phyloP scores from a whole-genome alignment of 164 flowering plant genomes.

The Aristolochia fimbriata region DNA sequence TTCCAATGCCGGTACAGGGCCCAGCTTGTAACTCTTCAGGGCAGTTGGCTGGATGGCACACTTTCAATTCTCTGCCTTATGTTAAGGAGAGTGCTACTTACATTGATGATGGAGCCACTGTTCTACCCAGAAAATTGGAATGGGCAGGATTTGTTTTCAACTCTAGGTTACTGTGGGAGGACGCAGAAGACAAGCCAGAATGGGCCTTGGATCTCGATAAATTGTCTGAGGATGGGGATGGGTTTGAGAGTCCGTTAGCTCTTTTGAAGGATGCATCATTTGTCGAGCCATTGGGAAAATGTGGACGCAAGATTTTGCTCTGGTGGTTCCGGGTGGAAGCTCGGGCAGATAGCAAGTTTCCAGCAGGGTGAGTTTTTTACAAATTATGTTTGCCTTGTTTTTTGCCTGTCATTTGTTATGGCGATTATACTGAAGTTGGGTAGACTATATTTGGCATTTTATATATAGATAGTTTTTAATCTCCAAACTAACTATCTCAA shows the following conservation, averaged over 20 bases:
- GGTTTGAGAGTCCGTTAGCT: constrained; percentile 63
- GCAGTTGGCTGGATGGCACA: constrained; percentile 80
- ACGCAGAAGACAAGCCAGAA: constrained; percentile 52
- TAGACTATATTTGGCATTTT: too few relatives aligned
- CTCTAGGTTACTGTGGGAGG: constrained; percentile 86
- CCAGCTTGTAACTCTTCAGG: constrained; percentile 91
- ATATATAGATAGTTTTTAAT: too few relatives aligned
- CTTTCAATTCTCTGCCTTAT: constrained; percentile 56
- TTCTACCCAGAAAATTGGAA: constrained; percentile 76
- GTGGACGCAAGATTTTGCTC: constrained; percentile 83
- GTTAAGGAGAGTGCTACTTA: constrained; percentile 44
- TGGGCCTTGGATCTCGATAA: constrained; percentile 68
- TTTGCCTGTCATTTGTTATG: too few relatives aligned
- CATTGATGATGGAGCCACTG: constrained; percentile 66
- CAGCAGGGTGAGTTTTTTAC: constrained; percentile 55
- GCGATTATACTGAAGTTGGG: too few relatives aligned
- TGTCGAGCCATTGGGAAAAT: constrained; percentile 89
- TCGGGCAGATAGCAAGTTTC: constrained; percentile 89
- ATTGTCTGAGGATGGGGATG: constrained; percentile 27
- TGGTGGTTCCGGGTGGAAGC: constrained; percentile 99
- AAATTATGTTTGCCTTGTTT: not conserved
- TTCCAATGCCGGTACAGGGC: constrained; percentile 71
- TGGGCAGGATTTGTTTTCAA: constrained; percentile 95
- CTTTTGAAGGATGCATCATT: constrained; percentile 60
- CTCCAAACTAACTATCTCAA: too few relatives aligned